These are phyloP conservation scores for Pholiota adiposa DNA, from an alignment of 1,284 basidiomycete genomes.

Conservation along the genomic window DNA sequence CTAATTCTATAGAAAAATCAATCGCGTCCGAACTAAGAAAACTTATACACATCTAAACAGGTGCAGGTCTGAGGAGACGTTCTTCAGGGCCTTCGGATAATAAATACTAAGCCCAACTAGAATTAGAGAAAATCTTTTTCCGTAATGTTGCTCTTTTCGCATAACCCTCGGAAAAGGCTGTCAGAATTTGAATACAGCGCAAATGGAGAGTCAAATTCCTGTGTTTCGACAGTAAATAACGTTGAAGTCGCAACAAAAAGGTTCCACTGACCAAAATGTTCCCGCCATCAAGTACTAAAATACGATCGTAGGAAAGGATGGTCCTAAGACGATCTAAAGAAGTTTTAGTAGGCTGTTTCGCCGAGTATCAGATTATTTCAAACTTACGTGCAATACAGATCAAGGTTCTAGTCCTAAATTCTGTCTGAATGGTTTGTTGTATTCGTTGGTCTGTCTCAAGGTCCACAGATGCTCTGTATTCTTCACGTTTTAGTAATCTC, in stretches of 20 bases:
- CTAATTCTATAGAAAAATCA: too few species aligned
- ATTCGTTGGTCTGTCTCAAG: conserved; percentile 75
- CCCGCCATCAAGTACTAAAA: conserved; percentile 75
- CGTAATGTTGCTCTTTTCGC: conserved; percentile 62
- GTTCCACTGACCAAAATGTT: conserved; percentile 54
- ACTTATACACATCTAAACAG: too few species aligned
- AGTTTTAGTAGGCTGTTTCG: conserved; percentile 7
- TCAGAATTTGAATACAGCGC: conserved; percentile 55
- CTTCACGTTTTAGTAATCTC: not conserved
- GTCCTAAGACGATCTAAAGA: conserved; percentile 69
- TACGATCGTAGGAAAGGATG: conserved; percentile 81
- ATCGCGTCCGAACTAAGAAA: too few species aligned
- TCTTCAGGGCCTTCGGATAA: too few species aligned
- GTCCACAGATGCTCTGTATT: conserved; percentile 60
- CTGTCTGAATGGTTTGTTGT: conserved; percentile 68
- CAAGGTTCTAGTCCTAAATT: conserved; percentile 68
- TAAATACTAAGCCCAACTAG: not conserved
- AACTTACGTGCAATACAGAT: conserved; percentile 66
- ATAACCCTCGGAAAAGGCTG: conserved; percentile 72
- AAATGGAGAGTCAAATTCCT: conserved; percentile 76
- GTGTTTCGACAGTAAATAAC: not conserved
- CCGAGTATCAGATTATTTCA: too few species aligned
- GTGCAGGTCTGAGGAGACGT: too few species aligned
- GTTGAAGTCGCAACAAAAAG: not conserved
- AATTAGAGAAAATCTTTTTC: conserved; percentile 46